A percentile compares a stretch with the other conserved stretches of the same genome.
Conservation (phyloP, 768 basidiomycete species). For the Russula emetica region DNA sequence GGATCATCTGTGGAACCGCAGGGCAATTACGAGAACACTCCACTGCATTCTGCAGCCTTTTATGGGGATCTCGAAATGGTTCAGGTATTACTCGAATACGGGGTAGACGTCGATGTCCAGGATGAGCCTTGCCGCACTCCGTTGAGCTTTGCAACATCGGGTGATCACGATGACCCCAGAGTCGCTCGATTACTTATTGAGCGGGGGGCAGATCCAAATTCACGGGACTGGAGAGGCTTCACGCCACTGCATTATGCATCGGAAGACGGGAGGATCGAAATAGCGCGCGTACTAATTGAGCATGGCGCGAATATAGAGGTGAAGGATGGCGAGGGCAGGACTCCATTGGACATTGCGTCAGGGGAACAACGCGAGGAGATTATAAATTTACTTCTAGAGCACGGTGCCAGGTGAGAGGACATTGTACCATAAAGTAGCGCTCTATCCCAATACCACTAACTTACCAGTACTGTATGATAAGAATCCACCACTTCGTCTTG, state of each 20-base stretch:
- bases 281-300: neutral
- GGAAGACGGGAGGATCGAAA: neutral
- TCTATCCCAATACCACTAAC: too few species aligned
- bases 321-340: neutral
- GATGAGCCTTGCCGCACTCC: neutral
- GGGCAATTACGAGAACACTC: neutral
- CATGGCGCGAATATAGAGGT: neutral
- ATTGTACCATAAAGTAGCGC: too few species aligned
- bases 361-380: neutral
- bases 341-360: neutral
- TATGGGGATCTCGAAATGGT: neutral
- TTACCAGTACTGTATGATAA: too few species aligned
- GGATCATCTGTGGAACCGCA: neutral
- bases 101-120: neutral
- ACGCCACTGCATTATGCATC: neutral
- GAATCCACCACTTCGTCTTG: too few species aligned
- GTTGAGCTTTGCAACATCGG: neutral
- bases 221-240: rapidly evolving
- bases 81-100: neutral
- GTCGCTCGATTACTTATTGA: neutral
- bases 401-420: neutral
- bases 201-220: neutral
- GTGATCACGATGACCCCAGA: neutral
- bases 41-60: neutral
- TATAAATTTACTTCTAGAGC: neutral